A percentile compares a stretch with the other conserved stretches of the same genome.
Evolutionary conservation across 1,139 yeast genomes (phyloP).

Genomic region (Sugiyamaella novakii): DNA sequence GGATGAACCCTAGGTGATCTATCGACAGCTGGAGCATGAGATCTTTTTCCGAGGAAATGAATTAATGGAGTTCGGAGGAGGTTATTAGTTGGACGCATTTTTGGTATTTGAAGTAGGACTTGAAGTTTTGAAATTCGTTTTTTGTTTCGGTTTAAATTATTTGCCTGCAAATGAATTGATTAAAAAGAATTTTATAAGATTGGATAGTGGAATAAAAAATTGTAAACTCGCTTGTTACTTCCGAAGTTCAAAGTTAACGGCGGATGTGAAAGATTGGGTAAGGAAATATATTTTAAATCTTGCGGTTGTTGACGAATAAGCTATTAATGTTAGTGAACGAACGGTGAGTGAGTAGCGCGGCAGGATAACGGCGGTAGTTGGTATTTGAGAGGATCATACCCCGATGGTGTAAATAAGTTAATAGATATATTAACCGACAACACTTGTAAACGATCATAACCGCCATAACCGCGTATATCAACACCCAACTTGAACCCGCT

Average conservation of each 20-base stretch:
- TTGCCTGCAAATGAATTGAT: constrained; percentile 5
- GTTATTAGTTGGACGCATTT: constrained; percentile 39
- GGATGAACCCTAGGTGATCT: constrained; percentile 51
- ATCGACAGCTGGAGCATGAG: constrained; percentile 37
- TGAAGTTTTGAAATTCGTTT: background rate
- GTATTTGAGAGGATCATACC: too few relatives aligned
- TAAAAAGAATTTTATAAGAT: background rate
- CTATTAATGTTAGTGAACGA: constrained; percentile 14
- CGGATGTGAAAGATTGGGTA: constrained; percentile 3
- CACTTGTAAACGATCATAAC: too few relatives aligned
- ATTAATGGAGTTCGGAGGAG: constrained; percentile 43
- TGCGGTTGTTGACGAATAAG: constrained; percentile 8
- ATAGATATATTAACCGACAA: too few relatives aligned
- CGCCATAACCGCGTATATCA: too few relatives aligned
- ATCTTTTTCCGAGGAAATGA: constrained; percentile 46
- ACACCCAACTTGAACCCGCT: too few relatives aligned
- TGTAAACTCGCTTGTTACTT: background rate
- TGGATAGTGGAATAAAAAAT: background rate
- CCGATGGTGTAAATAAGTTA: too few relatives aligned
- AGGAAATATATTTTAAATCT: too few relatives aligned
- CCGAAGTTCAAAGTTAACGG: too few relatives aligned
- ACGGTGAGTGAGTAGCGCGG: too few relatives aligned
- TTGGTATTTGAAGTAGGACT: background rate
- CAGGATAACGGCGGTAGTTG: too few relatives aligned
- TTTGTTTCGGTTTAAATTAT: background rate